These are phyloP conservation scores for Salvia sclarea DNA, from an alignment of 305 asterid genomes.

Conservation along the genomic window DNA sequence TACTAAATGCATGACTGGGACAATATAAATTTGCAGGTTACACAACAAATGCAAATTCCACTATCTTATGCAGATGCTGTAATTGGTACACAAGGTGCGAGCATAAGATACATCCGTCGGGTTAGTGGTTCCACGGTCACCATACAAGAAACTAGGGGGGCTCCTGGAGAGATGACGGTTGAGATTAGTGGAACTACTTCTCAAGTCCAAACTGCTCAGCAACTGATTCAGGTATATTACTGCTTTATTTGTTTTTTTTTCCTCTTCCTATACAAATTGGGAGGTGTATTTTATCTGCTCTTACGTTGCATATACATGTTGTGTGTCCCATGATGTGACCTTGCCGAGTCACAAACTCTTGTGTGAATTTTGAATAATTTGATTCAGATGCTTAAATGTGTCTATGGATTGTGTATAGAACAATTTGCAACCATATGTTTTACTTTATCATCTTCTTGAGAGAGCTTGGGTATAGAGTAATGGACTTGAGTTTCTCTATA, in stretches of 20 bases:
- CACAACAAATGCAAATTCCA: slow-evolving; percentile 89
- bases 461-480: not conserved
- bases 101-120: slow-evolving; percentile 85
- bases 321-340: not conserved
- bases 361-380: not conserved
- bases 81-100: slow-evolving; percentile 88
- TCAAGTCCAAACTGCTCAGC: slow-evolving; percentile 97
- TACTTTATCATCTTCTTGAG: not conserved
- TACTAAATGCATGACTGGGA: slow-evolving; percentile 15
- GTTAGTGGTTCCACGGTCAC: slow-evolving; percentile 92
- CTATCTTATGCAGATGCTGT: slow-evolving; percentile 94
- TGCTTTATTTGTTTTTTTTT: not conserved
- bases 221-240: slow-evolving; percentile 80
- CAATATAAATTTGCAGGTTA: slow-evolving; percentile 48
- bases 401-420: not conserved
- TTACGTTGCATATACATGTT: not conserved
- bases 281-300: not conserved
- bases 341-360: not conserved
- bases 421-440: not conserved
- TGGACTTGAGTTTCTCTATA: not conserved
- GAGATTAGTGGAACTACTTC: slow-evolving; percentile 93
- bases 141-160: slow-evolving; percentile 90
- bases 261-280: not conserved
- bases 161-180: slow-evolving; percentile 94
- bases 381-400: not conserved